A percentile compares a stretch with the other conserved stretches of the same genome.
Evolutionary conservation across 1,139 yeast genomes (phyloP).

Genomic region (Debaryomyces fabryi): DNA sequence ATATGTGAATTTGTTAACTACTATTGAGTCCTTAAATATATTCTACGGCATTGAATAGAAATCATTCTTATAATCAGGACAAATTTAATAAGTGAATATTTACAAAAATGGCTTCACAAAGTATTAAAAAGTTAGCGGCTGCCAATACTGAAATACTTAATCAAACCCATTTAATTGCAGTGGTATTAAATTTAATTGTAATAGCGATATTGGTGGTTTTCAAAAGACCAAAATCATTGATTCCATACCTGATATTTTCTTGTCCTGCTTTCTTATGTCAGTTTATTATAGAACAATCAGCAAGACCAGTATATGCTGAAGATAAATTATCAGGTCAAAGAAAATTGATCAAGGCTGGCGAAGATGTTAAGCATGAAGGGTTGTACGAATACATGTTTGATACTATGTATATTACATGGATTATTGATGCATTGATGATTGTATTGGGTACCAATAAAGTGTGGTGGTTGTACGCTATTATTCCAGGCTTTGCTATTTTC

Average conservation of each 20-base stretch:
- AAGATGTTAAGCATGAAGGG: constrained; percentile 66
- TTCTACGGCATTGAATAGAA: not conserved
- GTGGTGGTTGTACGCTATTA: constrained; percentile 56
- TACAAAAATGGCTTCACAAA: constrained; percentile 43
- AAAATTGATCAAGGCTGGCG: constrained; percentile 56
- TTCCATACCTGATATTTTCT: constrained; percentile 57
- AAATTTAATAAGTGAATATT: not conserved
- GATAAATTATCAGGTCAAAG: constrained; percentile 35
- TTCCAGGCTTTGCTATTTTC: constrained; percentile 58
- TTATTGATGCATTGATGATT: constrained; percentile 57
- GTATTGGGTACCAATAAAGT: constrained; percentile 59
- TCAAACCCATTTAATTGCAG: constrained; percentile 54
- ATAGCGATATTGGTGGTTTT: constrained; percentile 45
- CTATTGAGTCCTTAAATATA: not conserved
- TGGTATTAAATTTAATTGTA: constrained; percentile 44
- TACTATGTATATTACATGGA: constrained; percentile 69
- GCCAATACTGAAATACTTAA: constrained; percentile 57
- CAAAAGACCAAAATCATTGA: constrained; percentile 55
- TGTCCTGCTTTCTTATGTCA: constrained; percentile 60
- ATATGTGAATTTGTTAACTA: not conserved
- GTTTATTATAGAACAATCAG: constrained; percentile 61
- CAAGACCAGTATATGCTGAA: constrained; percentile 60
- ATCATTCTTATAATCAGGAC: not conserved
- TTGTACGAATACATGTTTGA: constrained; percentile 80
- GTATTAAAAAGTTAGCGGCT: constrained; percentile 69